Evolutionary conservation across 768 basidiomycete genomes (phyloP).

Genomic region (Psilocybe cubensis): DNA sequence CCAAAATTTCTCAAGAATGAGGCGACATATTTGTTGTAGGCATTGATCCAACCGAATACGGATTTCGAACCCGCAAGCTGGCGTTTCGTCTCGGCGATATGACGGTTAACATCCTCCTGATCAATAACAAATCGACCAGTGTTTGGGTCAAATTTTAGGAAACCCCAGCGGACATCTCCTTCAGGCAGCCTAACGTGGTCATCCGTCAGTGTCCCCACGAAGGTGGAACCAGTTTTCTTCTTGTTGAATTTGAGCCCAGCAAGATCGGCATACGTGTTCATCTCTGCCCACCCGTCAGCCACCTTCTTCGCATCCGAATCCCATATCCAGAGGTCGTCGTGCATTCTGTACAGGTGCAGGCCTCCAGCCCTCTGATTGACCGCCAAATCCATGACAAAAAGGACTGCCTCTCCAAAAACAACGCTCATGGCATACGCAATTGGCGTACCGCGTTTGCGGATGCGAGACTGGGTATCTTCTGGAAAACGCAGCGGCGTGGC

Average conservation of each 20-base stretch:
- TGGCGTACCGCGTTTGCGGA: slow-evolving; percentile 45
- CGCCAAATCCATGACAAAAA: slow-evolving; percentile 52
- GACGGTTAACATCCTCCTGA: slow-evolving; percentile 36
- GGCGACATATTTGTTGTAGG: slow-evolving; percentile 42
- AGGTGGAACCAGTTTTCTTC: slow-evolving; percentile 45
- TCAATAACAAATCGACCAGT: slow-evolving; percentile 37
- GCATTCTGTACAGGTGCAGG: slow-evolving; percentile 46
- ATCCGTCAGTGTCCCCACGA: slow-evolving; percentile 26
- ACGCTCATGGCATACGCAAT: slow-evolving; percentile 44
- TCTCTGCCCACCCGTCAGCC: slow-evolving; percentile 42
- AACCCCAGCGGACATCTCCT: slow-evolving; percentile 43
- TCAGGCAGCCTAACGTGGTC: slow-evolving; percentile 26
- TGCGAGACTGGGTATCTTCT: slow-evolving; percentile 31
- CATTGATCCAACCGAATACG: slow-evolving; percentile 41
- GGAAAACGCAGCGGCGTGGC: slow-evolving; percentile 35
- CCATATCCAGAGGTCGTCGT: slow-evolving; percentile 52
- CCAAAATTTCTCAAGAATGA: slow-evolving; percentile 41
- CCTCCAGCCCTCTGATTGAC: slow-evolving; percentile 47
- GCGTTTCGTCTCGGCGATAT: slow-evolving; percentile 40
- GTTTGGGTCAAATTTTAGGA: slow-evolving; percentile 37
- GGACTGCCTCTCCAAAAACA: slow-evolving; percentile 42
- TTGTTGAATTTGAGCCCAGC: slow-evolving; percentile 45
- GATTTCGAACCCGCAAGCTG: slow-evolving; percentile 40
- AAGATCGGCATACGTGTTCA: slow-evolving; percentile 41
- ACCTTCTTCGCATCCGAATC: slow-evolving; percentile 34